Percentiles rank a stretch among this genome's conserved stretches.
Evolutionary conservation across 345 rosid genomes (phyloP).

Genomic region (Geranium brycei): DNA sequence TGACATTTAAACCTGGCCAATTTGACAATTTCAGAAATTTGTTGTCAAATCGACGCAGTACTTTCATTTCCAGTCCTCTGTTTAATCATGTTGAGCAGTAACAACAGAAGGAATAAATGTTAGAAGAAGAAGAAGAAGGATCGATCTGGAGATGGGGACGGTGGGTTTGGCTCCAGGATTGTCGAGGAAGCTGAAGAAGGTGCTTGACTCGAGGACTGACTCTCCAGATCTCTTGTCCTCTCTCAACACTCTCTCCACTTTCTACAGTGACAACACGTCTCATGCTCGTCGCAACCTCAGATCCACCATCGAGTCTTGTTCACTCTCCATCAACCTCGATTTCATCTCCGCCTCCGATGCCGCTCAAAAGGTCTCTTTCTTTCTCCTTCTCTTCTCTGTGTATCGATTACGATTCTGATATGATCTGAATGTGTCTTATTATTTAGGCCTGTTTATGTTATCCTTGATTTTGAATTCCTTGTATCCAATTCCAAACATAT

Average conservation of each 20-base stretch:
- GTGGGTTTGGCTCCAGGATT: slow-evolving; percentile 87
- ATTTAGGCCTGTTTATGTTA: no score
- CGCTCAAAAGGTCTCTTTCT: slow-evolving; percentile 81
- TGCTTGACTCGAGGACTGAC: slow-evolving; percentile 80
- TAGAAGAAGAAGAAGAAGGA: background rate
- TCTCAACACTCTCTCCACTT: slow-evolving; percentile 67
- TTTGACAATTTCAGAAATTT: no score
- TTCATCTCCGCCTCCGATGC: slow-evolving; percentile 64
- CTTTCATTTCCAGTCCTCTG: no score
- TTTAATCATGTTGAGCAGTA: no score
- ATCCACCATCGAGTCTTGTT: slow-evolving; percentile 92
- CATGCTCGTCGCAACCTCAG: slow-evolving; percentile 89
- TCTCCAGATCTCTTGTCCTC: slow-evolving; percentile 73
- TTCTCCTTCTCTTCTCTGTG: no score
- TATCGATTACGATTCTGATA: no score
- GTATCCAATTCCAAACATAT: no score
- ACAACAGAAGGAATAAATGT: no score
- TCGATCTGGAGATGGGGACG: slow-evolving; percentile 19
- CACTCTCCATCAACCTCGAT: slow-evolving; percentile 67
- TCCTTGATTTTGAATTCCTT: no score
- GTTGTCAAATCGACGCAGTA: no score
- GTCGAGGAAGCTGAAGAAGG: slow-evolving; percentile 89
- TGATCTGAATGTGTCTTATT: no score
- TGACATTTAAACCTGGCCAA: no score
- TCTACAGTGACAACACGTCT: slow-evolving; percentile 73